Base-by-base conservation (phyloP, 805 yeast species). In the Peterozyma toletana region DNA sequence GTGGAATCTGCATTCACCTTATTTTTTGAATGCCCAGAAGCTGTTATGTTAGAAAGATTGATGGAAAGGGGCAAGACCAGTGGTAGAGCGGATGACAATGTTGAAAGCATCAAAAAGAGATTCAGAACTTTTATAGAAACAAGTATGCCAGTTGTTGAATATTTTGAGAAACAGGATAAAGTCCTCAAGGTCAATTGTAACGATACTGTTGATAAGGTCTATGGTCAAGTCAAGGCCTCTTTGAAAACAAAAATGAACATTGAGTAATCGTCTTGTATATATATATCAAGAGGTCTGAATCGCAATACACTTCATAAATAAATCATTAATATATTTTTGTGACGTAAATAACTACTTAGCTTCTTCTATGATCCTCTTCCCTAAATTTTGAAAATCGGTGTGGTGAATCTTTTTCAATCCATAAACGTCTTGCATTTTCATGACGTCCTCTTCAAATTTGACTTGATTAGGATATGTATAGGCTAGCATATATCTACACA, bases 81-180 rank as follows among this genome's bases (percentile, higher is more conserved):
- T 56, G 99, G 99, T 31, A 80, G 99, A 61, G 60, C 85, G 27
- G 99, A 91, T 62, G 99, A 91, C 62, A 91, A 91, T 64, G 75
- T 84, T 45, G 97, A 90, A 60, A 80, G 91, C 50, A 90, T 93
- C 62, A 80, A 74, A 58, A 90, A 93, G 68, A 78, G 99, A 63
- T 91, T 91, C 70, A 77, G 70, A 54, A 84, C 91, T 11, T 91
- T 91, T 56, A 62, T 81, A 36, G 95, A 88, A 38, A 89, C 97
- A 3, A 81, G 91, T 51, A 83, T 83, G 86, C 99, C 99, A 3
- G 98, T 93, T 13, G 87, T 93, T 38, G 85, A 90, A 43, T 78
- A 86, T 61, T 91, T 74, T 53, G 88, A 78, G 37, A 72, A 77
- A 52, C 83, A 80, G 53, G 77, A 70, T 44, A 83, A 78, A 57